phyloP scores from a whole-genome alignment of 2,329 filamentous ascomycete genomes.

The Dryadomyces quercivorus region DNA sequence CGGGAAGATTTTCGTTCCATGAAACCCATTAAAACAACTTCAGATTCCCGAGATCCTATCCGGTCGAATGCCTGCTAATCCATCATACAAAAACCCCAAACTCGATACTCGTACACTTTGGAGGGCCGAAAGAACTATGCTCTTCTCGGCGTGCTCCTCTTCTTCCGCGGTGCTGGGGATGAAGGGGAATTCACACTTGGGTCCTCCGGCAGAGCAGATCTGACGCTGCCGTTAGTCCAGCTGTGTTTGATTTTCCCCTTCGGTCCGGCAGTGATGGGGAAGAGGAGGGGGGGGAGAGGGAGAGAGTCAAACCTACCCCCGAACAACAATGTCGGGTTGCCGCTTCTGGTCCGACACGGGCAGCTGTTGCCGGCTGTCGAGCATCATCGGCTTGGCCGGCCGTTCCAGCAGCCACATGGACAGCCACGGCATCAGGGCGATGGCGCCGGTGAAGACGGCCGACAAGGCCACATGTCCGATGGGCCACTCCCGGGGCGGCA shows the following conservation, averaged over 20 bases:
- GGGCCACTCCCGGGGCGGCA: neutral
- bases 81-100: neutral
- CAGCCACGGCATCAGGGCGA: conserved; percentile 6
- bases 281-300: too few relatives aligned
- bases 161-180: neutral
- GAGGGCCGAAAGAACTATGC: neutral
- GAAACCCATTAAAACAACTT: too few relatives aligned
- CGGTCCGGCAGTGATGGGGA: neutral
- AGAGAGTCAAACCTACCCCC: neutral
- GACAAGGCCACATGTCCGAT: neutral
- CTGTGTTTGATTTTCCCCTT: neutral
- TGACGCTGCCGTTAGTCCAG: neutral
- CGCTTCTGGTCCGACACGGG: neutral
- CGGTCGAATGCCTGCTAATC: too few relatives aligned
- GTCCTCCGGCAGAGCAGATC: neutral
- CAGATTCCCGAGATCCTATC: too few relatives aligned
- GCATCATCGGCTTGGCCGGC: conserved; percentile 19
- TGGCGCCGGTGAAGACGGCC: neutral
- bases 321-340: neutral
- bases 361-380: conserved; percentile 8
- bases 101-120: neutral
- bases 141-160: neutral
- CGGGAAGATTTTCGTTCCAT: too few relatives aligned
- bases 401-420: conserved; percentile 8
- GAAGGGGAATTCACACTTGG: neutral